Conservation (phyloP, 2,329 filamentous ascomycete species). For the Scolecobasidium constrictum region DNA sequence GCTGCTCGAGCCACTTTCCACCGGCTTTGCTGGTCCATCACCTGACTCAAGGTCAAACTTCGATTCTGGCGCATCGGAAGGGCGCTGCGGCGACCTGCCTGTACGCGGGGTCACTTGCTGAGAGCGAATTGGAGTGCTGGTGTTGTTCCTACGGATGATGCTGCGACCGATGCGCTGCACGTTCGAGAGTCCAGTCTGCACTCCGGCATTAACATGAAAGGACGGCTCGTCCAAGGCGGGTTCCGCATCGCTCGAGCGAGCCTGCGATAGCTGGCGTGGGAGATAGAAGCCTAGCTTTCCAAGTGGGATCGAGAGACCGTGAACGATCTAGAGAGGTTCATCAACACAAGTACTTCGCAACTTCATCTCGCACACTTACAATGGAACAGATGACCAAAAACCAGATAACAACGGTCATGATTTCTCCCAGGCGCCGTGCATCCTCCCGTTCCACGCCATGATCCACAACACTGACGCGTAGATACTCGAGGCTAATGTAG, state of each 20-base stretch:
- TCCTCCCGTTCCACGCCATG: constrained; percentile 54
- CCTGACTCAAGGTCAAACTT: too few species aligned
- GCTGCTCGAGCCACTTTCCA: too few species aligned
- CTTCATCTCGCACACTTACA: constrained; percentile 43
- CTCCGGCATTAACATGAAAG: not conserved
- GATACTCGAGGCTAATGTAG: constrained; percentile 68
- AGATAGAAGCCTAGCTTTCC: constrained; percentile 54
- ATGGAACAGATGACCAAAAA: constrained; percentile 77
- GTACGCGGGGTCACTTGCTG: too few species aligned
- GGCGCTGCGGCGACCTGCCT: too few species aligned
- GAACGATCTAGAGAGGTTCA: constrained; percentile 48
- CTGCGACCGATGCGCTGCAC: not conserved
- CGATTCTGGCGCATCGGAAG: too few species aligned
- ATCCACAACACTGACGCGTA: constrained; percentile 42
- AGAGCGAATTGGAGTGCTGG: too few species aligned
- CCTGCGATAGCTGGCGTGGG: constrained; percentile 50
- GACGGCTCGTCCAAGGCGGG: not conserved
- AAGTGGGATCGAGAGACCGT: constrained; percentile 71
- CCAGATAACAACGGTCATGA: constrained; percentile 67
- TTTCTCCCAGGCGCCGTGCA: constrained; percentile 53
- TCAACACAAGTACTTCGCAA: constrained; percentile 2
- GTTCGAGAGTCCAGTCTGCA: not conserved
- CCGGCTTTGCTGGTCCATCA: too few species aligned
- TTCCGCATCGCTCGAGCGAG: constrained; percentile 18
- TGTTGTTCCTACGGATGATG: not conserved